These are phyloP conservation scores for Arthrinium phaeospermum DNA, from an alignment of 2,329 filamentous ascomycete genomes.

Conservation along the genomic window DNA sequence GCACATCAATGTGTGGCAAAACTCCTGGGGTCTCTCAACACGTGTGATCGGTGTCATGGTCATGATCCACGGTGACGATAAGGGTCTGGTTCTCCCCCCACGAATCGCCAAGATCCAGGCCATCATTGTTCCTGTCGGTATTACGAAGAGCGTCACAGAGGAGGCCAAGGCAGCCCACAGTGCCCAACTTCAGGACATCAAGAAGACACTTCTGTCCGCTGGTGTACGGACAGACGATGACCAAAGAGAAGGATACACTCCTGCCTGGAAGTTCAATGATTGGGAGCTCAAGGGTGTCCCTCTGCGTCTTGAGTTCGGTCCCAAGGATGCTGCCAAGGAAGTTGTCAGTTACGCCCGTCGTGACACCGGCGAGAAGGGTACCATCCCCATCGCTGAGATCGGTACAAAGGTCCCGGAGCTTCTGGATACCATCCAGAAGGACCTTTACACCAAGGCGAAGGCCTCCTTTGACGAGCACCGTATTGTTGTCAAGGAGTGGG, in stretches of 20 bases:
- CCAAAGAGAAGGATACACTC: constrained; percentile 87
- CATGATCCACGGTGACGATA: constrained; percentile 96
- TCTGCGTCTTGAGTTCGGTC: constrained; percentile 91
- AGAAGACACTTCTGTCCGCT: constrained; percentile 70
- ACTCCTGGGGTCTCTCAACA: constrained; percentile 98
- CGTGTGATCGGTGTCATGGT: constrained; percentile 99
- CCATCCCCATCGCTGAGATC: constrained; percentile 77
- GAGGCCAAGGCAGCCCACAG: constrained; percentile 81
- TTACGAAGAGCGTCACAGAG: constrained; percentile 84
- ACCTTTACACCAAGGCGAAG: constrained; percentile 80
- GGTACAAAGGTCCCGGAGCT: constrained; percentile 76
- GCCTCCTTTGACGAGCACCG: constrained; percentile 80
- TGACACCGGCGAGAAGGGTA: constrained; percentile 84
- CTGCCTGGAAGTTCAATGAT: constrained; percentile 98
- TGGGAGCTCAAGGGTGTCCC: constrained; percentile 98
- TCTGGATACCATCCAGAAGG: constrained; percentile 87
- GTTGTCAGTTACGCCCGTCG: constrained; percentile 87
- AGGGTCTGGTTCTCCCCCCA: constrained; percentile 91
- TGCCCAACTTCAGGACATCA: constrained; percentile 75
- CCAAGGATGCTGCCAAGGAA: constrained; percentile 87
- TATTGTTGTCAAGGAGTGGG: constrained; percentile 83
- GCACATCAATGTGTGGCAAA: constrained; percentile 93
- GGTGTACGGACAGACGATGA: constrained; percentile 83
- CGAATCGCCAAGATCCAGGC: constrained; percentile 86
- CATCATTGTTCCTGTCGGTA: constrained; percentile 88